phyloP scores from a whole-genome alignment of 345 rosid genomes.

The Aethionema arabicum region DNA sequence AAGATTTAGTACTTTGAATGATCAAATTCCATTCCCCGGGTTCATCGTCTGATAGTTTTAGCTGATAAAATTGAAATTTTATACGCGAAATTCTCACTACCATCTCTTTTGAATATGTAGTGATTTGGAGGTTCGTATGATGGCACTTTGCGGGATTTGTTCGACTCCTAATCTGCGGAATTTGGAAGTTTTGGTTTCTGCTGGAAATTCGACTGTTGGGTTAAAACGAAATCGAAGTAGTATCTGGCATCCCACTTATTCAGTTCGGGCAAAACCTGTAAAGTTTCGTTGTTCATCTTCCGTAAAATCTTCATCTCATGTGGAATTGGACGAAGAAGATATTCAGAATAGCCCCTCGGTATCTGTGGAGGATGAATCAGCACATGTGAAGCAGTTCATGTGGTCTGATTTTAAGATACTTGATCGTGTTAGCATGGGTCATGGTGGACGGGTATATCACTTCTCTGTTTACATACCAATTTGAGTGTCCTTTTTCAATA shows the following conservation, averaged over 20 bases:
- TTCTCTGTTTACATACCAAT: background rate
- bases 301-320: conserved; percentile 37
- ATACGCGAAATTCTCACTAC: background rate
- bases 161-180: conserved; percentile 43
- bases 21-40: too few relatives aligned
- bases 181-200: conserved; percentile 33
- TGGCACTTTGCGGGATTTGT: conserved; percentile 57
- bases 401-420: conserved; percentile 78
- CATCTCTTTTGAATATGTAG: conserved; percentile 4
- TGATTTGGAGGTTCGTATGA: conserved; percentile 28
- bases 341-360: conserved; percentile 19
- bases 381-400: conserved; percentile 68
- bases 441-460: conserved; percentile 73
- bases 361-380: conserved; percentile 47
- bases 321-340: conserved; percentile 46
- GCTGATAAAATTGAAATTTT: background rate
- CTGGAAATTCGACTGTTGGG: conserved; percentile 38
- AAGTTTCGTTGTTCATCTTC: conserved; percentile 45
- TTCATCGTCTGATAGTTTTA: background rate
- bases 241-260: conserved; percentile 16
- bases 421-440: conserved; percentile 80
- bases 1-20: background rate
- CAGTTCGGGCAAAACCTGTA: conserved; percentile 25
- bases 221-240: conserved; percentile 17
- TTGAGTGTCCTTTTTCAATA: background rate